phyloP scores from a whole-genome alignment of 2,329 filamentous ascomycete genomes.

The Aspergillus felis region DNA sequence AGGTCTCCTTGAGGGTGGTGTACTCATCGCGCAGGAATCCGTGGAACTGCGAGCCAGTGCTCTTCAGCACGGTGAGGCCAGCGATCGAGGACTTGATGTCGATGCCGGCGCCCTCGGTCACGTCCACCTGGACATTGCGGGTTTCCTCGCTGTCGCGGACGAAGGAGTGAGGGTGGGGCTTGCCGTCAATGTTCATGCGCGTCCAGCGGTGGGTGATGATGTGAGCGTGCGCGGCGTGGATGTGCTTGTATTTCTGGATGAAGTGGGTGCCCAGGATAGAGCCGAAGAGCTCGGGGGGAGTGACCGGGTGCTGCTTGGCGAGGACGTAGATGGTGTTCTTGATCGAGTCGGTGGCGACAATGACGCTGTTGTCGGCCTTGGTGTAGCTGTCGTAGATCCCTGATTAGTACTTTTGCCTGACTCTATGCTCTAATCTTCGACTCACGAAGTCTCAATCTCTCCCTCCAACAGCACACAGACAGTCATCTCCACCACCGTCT shows the following conservation, averaged over 20 bases:
- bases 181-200: slow-evolving; percentile 79
- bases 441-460: slow-evolving; percentile 77
- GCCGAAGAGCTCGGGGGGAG: slow-evolving; percentile 88
- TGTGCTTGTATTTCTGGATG: slow-evolving; percentile 80
- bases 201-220: slow-evolving; percentile 88
- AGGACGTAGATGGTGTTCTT: slow-evolving; percentile 97
- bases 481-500: slow-evolving; percentile 91
- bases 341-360: slow-evolving; percentile 95
- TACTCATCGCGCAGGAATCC: slow-evolving; percentile 90
- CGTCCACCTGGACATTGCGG: slow-evolving; percentile 71
- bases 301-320: slow-evolving; percentile 88
- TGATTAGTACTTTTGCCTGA: neutral
- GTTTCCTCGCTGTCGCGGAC: slow-evolving; percentile 84
- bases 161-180: slow-evolving; percentile 94
- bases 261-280: slow-evolving; percentile 84
- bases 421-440: slow-evolving; percentile 2
- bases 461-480: slow-evolving; percentile 90
- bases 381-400: slow-evolving; percentile 67
- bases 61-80: slow-evolving; percentile 87
- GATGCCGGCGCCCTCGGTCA: slow-evolving; percentile 66
- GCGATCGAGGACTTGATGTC: slow-evolving; percentile 72
- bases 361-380: slow-evolving; percentile 84
- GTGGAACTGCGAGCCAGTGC: slow-evolving; percentile 93
- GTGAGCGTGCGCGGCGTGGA: slow-evolving; percentile 76
- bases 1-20: slow-evolving; percentile 84